Evolutionary conservation across 108 stramenopile genomes (phyloP), one percentile per base, ranked within the genome.

Genomic region (Chaetoceros tenuissimus): DNA sequence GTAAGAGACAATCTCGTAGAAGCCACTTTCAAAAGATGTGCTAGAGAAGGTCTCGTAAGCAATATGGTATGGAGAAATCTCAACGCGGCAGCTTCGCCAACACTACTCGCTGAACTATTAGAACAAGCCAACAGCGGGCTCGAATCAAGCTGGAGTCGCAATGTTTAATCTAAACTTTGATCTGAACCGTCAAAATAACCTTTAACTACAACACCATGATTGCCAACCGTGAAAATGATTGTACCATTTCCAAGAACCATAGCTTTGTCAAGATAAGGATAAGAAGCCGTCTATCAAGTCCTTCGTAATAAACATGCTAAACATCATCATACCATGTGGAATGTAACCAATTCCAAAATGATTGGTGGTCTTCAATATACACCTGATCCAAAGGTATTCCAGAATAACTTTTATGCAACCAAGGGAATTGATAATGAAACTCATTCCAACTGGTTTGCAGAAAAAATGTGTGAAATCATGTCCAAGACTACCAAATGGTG

Each of bases 41-140:
- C 67, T 48, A 62, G 54, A 30, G 77, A 73, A 49, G 77, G 77
- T 40, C 66, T 77, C 2, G 69, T 87, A 24, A 78, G 75, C 16
- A 75, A 78, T 52, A 84, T 87, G 55, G 82, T 87, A 28, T 63
- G 81, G 23, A 65, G 74, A 50, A 70, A 74, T 31, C 31, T 86
- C 28, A 74, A 77, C n/a, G 34, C 34, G 8, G 34, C 34, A 10
- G 34, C 34, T 40, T 40, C 34, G 8, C 34, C 34, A 10, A 13
- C 13, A 10, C 34, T 40, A 13, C 34, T 40, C 5, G 13, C 5
- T 13, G 34, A 40, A 40, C 13, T 40, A 10, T 13, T 40, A 40
- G 34, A 40, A 13, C 34, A 40, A 13, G 34, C 34, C 34, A 40
- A 40, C 34, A 40, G 13, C 13, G 34, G 34, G 34, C 34, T 40